Evolutionary conservation across 129 eudicot genomes (phyloP).

Genomic region (Sambucus nigra): DNA sequence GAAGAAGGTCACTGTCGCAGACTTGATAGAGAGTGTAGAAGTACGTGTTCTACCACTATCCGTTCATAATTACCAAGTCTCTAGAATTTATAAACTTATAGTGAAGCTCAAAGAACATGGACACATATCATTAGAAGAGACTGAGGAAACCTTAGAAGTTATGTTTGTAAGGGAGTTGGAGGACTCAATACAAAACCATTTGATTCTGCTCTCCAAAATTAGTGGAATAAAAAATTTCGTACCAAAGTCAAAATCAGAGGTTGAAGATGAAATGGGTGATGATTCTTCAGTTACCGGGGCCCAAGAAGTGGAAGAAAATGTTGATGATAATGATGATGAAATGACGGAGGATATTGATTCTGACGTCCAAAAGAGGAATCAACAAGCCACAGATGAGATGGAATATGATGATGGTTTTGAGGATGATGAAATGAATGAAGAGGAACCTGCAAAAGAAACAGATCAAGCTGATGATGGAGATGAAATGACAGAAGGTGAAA

Average conservation of each 20-base stretch:
- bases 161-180: slow-evolving; percentile 52
- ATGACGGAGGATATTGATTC: slow-evolving; percentile 57
- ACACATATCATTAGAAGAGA: slow-evolving; percentile 43
- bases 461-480: slow-evolving; percentile 22
- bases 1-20: slow-evolving; percentile 67
- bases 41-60: slow-evolving; percentile 41
- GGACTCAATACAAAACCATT: slow-evolving; percentile 63
- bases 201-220: slow-evolving; percentile 45
- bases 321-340: slow-evolving; percentile 37
- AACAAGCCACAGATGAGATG: slow-evolving; percentile 61
- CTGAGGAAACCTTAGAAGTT: slow-evolving; percentile 37
- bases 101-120: slow-evolving; percentile 52
- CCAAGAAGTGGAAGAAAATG: slow-evolving; percentile 18
- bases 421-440: slow-evolving; percentile 27
- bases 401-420: slow-evolving; percentile 72
- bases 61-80: slow-evolving; percentile 17
- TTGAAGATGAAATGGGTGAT: slow-evolving; percentile 22
- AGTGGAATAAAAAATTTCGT: slow-evolving; percentile 47
- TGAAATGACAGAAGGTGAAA: slow-evolving; percentile 21
- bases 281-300: slow-evolving; percentile 17
- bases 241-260: slow-evolving; percentile 16
- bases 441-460: slow-evolving; percentile 20
- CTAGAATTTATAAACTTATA: slow-evolving; percentile 55
- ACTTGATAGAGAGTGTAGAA: slow-evolving; percentile 68
- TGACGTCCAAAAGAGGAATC: slow-evolving; percentile 49